Conservation (phyloP, 1,139 yeast species). For the Scheffersomyces lignicola region DNA sequence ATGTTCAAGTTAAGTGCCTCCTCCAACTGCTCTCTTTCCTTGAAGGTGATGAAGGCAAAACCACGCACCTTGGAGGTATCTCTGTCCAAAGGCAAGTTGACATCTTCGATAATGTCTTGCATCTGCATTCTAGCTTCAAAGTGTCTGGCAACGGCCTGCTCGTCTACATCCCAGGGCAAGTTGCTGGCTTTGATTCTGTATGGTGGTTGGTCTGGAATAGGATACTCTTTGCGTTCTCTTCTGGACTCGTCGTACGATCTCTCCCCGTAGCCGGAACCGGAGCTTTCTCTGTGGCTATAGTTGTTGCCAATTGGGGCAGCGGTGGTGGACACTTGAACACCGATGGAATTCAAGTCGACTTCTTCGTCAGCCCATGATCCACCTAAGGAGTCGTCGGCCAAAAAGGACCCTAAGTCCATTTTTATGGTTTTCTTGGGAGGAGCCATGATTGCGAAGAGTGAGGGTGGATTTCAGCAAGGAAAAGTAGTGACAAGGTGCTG, state of each 20-base stretch:
- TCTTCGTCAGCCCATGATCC: constrained; percentile 64
- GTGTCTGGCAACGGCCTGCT: constrained; percentile 64
- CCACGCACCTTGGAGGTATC: constrained; percentile 71
- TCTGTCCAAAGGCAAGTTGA: constrained; percentile 70
- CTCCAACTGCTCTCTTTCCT: constrained; percentile 64
- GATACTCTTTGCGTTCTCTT: constrained; percentile 63
- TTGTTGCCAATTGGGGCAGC: constrained; percentile 24
- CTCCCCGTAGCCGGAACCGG: constrained; percentile 7
- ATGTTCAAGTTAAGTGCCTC: constrained; percentile 67
- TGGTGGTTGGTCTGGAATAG: constrained; percentile 91
- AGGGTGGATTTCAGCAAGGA: too few relatives aligned
- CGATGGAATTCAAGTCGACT: constrained; percentile 55
- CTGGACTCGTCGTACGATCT: constrained; percentile 16
- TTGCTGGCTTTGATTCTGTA: constrained; percentile 85
- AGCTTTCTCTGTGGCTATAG: constrained; percentile 8
- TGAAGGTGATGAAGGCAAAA: constrained; percentile 83
- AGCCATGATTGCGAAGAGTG: constrained; percentile 21
- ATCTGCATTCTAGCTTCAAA: constrained; percentile 62
- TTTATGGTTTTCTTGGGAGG: constrained; percentile 46
- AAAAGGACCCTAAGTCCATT: constrained; percentile 53
- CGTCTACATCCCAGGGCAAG: constrained; percentile 80
- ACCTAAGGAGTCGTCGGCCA: constrained; percentile 49
- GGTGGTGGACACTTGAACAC: constrained; percentile 33
- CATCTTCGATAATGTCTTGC: constrained; percentile 51
- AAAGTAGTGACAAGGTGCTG: too few relatives aligned